These are phyloP conservation scores for Tricholoma saponaceum DNA, from an alignment of 768 basidiomycete genomes.

Conservation along the genomic window DNA sequence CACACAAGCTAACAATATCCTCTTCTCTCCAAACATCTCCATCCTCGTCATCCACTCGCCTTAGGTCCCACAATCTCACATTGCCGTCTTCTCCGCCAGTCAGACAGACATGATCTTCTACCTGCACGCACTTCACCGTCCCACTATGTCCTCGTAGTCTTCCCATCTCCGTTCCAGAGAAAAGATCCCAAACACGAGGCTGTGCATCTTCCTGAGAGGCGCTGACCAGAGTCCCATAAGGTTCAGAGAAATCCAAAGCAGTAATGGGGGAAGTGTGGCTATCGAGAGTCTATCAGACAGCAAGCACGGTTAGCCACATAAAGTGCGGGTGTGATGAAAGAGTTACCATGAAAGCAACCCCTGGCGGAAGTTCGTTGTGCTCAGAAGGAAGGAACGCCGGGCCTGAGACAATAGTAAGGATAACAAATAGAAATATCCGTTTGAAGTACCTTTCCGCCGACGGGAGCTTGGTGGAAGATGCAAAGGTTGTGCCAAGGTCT, in stretches of 20 bases:
- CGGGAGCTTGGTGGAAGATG: conserved; percentile 59
- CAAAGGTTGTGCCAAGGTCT: conserved; percentile 31
- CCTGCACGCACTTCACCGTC: conserved; percentile 85
- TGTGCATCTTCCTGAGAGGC: conserved; percentile 82
- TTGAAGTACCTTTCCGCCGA: conserved; percentile 55
- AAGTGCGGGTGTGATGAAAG: not conserved
- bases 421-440: not conserved
- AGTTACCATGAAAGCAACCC: conserved; percentile 93
- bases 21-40: conserved; percentile 51
- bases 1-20: conserved; percentile 54
- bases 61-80: conserved; percentile 87
- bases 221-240: conserved; percentile 90
- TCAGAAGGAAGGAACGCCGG: conserved; percentile 97
- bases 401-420: conserved; percentile 38
- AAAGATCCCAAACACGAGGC: conserved; percentile 92
- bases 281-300: conserved; percentile 60
- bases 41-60: conserved; percentile 76
- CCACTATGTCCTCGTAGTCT: conserved; percentile 78
- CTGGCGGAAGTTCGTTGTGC: conserved; percentile 91
- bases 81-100: conserved; percentile 89
- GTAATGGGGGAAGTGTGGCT: conserved; percentile 80
- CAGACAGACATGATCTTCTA: conserved; percentile 86
- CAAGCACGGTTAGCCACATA: conserved; percentile 6
- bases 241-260: conserved; percentile 93
- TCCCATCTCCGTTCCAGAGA: conserved; percentile 84